phyloP scores from a whole-genome alignment of 2,329 filamentous ascomycete species.

The Beauveria sp. region DNA sequence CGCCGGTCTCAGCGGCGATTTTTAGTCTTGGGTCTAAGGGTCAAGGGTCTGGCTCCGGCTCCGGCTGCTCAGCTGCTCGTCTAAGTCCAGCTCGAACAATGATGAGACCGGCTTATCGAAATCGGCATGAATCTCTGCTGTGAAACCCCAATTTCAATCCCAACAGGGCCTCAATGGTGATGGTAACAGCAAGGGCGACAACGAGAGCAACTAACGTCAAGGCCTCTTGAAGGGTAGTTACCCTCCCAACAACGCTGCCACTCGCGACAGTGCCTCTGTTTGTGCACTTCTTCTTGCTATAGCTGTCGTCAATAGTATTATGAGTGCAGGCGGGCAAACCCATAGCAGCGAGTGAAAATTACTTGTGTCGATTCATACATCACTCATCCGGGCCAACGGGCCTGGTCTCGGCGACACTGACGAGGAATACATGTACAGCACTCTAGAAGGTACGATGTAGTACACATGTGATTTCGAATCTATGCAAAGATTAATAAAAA shows the following conservation, averaged over 20 bases:
- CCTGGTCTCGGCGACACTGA: background rate
- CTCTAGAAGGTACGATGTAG: background rate
- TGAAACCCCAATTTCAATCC: background rate
- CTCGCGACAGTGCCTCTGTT: background rate
- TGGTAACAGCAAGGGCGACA: background rate
- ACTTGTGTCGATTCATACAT: background rate
- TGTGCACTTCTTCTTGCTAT: background rate
- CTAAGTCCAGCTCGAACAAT: background rate
- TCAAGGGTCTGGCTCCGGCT: background rate
- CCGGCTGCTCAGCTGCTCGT: background rate
- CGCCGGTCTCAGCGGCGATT: background rate
- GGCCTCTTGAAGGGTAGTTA: background rate
- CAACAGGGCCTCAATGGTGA: background rate
- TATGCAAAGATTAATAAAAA: background rate
- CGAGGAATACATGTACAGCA: background rate
- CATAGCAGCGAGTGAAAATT: background rate
- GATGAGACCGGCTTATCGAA: background rate
- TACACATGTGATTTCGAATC: background rate
- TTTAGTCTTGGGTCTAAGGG: background rate
- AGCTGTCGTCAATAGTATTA: background rate
- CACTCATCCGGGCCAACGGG: background rate
- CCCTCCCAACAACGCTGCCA: background rate
- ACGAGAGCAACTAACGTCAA: background rate
- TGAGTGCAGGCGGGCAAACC: background rate
- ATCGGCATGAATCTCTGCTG: background rate